These are phyloP conservation scores for Neofusicoccum kwambonambiense DNA, from an alignment of 2,329 filamentous ascomycete genomes.

Conservation along the genomic window DNA sequence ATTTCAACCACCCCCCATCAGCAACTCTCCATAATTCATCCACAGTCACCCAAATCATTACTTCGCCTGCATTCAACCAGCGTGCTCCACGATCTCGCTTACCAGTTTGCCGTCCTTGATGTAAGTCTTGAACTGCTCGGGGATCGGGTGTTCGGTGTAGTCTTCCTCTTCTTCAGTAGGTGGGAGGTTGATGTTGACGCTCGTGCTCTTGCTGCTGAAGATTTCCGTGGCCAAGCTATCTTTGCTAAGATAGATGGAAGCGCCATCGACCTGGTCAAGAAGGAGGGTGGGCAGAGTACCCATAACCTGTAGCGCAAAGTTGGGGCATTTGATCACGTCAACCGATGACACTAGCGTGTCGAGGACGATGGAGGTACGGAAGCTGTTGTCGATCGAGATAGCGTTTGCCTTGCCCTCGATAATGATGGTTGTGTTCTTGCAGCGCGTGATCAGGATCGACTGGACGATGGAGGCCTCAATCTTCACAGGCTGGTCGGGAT, in stretches of 20 bases:
- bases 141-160: conserved; percentile 81
- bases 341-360: conserved; percentile 88
- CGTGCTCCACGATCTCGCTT: conserved; percentile 94
- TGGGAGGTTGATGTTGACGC: conserved; percentile 82
- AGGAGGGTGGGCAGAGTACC: conserved; percentile 83
- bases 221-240: conserved; percentile 77
- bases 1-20: neutral
- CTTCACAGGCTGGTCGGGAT: conserved; percentile 68
- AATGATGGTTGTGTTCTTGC: conserved; percentile 86
- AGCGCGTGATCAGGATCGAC: conserved; percentile 87
- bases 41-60: neutral
- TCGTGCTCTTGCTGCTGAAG: conserved; percentile 83
- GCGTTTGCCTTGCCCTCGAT: conserved; percentile 93
- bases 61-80: conserved; percentile 57
- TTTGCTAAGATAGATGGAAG: conserved; percentile 80
- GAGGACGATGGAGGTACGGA: conserved; percentile 78
- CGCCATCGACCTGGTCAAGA: conserved; percentile 90
- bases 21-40: neutral
- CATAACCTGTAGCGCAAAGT: conserved; percentile 90
- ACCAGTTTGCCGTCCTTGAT: conserved; percentile 74
- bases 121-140: conserved; percentile 85
- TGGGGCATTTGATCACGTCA: conserved; percentile 92
- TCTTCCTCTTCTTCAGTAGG: conserved; percentile 65
- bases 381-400: conserved; percentile 91
- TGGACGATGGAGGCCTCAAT: conserved; percentile 81